Evolutionary conservation across 192 early-diverging fungal species (phyloP).

Genomic region (Linnemannia zychae): DNA sequence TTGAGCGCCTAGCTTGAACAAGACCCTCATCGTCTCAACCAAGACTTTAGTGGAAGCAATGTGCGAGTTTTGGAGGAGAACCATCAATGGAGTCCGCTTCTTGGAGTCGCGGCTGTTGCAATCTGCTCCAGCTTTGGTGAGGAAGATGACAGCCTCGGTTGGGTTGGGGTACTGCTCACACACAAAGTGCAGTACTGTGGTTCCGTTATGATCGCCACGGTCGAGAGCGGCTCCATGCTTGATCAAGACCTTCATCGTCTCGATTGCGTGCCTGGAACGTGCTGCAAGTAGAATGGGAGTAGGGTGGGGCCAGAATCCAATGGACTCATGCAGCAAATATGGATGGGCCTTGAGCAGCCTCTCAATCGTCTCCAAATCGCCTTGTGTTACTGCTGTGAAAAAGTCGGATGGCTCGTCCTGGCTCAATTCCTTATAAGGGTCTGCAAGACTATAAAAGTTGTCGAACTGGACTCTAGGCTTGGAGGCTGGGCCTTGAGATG

Average conservation of each 20-base stretch:
- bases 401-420: conserved; percentile 45
- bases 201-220: conserved; percentile 40
- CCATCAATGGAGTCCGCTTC: conserved; percentile 55
- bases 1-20: conserved; percentile 52
- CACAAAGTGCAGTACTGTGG: conserved; percentile 43
- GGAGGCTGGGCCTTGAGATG: conserved; percentile 2
- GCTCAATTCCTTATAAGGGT: conserved; percentile 52
- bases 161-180: conserved; percentile 53
- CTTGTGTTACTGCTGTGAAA: conserved; percentile 45
- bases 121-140: conserved; percentile 48
- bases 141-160: conserved; percentile 35
- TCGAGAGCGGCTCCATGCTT: conserved; percentile 34
- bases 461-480: conserved; percentile 40
- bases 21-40: conserved; percentile 42
- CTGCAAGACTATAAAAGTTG: conserved; percentile 56
- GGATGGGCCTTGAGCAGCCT: conserved; percentile 37
- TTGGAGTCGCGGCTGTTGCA: conserved; percentile 47
- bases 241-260: conserved; percentile 48
- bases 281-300: conserved; percentile 44
- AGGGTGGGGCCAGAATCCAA: conserved; percentile 47
- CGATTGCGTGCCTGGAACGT: conserved; percentile 37
- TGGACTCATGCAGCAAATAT: conserved; percentile 34
- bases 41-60: conserved; percentile 44
- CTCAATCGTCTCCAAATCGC: conserved; percentile 42
- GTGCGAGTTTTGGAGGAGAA: conserved; percentile 31